phyloP scores from a whole-genome alignment of 371 early-diverging fungal species.

The Syncephalastrum racemosum region DNA sequence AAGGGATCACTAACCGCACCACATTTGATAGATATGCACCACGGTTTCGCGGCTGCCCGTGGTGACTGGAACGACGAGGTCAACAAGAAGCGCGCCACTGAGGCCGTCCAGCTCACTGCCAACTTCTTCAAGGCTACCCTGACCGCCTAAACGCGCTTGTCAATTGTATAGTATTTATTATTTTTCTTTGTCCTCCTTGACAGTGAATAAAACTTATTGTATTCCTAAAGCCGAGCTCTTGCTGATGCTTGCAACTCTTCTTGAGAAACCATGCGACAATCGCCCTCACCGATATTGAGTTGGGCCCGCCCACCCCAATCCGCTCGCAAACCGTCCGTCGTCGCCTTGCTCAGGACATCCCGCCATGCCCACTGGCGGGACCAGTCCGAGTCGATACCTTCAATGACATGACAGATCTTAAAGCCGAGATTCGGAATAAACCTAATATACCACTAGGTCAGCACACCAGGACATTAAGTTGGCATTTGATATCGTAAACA shows the following conservation, averaged over 20 bases:
- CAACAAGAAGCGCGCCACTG: conserved; percentile 50
- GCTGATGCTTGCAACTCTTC: conserved; percentile 4
- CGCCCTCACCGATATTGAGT: conserved; percentile 6
- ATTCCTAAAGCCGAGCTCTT: too few species aligned
- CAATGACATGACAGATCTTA: conserved; percentile 29
- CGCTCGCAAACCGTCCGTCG: conserved; percentile 15
- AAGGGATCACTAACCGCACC: background rate
- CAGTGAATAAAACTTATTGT: too few species aligned
- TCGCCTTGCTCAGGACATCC: conserved; percentile 9
- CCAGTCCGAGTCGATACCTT: conserved; percentile 26
- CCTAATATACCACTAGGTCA: conserved; percentile 10
- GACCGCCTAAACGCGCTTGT: background rate
- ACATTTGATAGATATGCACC: conserved; percentile 46
- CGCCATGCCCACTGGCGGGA: conserved; percentile 33
- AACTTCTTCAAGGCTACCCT: conserved; percentile 48
- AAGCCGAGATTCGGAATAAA: conserved; percentile 34
- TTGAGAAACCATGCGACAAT: conserved; percentile 7
- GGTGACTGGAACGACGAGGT: conserved; percentile 57
- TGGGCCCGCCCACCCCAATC: conserved; percentile 8
- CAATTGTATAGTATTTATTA: too few species aligned
- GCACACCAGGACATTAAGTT: background rate
- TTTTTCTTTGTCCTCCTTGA: too few species aligned
- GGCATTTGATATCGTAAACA: background rate
- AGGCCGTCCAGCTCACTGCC: conserved; percentile 50
- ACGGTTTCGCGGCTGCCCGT: conserved; percentile 73